Evolutionary conservation across 225 moss, liverwort and hornwort genomes (phyloP).

Genomic region (Polytrichum commune): DNA sequence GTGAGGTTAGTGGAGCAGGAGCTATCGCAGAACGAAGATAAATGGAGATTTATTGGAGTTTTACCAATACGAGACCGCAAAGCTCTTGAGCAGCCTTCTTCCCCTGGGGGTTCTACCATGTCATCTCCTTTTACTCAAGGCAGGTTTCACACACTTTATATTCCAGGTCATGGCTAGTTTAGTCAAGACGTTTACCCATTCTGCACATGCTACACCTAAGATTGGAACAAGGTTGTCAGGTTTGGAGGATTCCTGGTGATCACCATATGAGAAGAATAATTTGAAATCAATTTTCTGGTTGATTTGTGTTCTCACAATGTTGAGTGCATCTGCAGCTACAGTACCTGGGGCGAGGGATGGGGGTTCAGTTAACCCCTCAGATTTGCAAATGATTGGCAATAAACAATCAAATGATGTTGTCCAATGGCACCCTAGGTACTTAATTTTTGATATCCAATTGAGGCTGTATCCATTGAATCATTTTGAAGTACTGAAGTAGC

Average conservation of each 20-base stretch:
- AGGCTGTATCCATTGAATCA: too few species aligned
- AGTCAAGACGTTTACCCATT: too few species aligned
- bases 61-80: conserved; percentile 24
- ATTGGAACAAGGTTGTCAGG: too few species aligned
- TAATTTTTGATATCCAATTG: conserved; percentile 3
- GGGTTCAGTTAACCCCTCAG: conserved; percentile 12
- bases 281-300: too few species aligned
- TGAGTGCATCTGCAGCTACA: conserved; percentile 15
- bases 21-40: conserved; percentile 41
- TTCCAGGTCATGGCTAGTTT: background rate
- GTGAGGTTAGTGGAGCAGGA: conserved; percentile 42
- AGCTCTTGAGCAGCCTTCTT: conserved; percentile 25
- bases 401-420: conserved; percentile 27
- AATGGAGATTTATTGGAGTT: conserved; percentile 32
- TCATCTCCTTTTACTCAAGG: conserved; percentile 22
- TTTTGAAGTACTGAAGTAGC: too few species aligned
- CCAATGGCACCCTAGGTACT: conserved; percentile 40
- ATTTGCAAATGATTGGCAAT: conserved; percentile 11
- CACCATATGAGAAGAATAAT: too few species aligned
- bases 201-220: too few species aligned
- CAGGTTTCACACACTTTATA: conserved; percentile 5
- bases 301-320: too few species aligned
- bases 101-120: conserved; percentile 19
- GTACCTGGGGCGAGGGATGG: conserved; percentile 17
- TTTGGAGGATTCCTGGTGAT: too few species aligned